phyloP scores from a whole-genome alignment of 163 green algal species.

The Prototheca stagnorum region DNA sequence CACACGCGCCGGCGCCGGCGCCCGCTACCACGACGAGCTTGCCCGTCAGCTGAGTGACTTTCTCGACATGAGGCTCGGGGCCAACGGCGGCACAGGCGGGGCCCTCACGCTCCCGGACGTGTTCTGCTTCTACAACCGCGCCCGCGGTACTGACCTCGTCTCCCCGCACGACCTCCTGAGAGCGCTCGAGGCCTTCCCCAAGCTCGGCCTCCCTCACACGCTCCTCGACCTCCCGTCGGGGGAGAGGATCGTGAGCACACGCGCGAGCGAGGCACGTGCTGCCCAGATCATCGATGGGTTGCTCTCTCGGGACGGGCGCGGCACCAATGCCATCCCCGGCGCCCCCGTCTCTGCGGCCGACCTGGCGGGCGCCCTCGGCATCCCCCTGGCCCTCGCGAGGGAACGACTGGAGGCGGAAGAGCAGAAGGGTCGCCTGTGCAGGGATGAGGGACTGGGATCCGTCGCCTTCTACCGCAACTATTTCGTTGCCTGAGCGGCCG shows the following conservation, averaged over 20 bases:
- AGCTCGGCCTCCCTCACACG: too few relatives aligned
- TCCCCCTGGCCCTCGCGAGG: slow-evolving; percentile 50
- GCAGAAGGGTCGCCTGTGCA: slow-evolving; percentile 51
- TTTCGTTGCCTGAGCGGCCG: too few relatives aligned
- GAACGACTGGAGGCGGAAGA: slow-evolving; percentile 70
- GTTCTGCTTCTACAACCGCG: slow-evolving; percentile 92
- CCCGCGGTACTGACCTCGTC: slow-evolving; percentile 70
- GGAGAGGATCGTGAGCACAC: not conserved
- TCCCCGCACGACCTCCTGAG: slow-evolving; percentile 80
- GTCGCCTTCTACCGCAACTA: slow-evolving; percentile 78
- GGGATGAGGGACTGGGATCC: slow-evolving; percentile 63
- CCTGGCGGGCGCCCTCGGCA: slow-evolving; percentile 24
- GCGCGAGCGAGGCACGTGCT: not conserved
- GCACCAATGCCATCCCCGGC: not conserved
- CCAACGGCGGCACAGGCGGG: slow-evolving; percentile 45
- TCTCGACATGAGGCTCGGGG: slow-evolving; percentile 29
- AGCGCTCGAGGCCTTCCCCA: slow-evolving; percentile 26
- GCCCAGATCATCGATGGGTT: not conserved
- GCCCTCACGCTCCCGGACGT: slow-evolving; percentile 79
- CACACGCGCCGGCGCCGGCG: slow-evolving; percentile 62
- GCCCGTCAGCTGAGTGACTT: slow-evolving; percentile 74
- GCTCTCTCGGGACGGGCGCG: too few relatives aligned
- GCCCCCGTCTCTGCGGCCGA: slow-evolving; percentile 3
- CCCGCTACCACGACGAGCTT: slow-evolving; percentile 71
- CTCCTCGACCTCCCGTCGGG: not conserved